phyloP scores from a whole-genome alignment of 257 asterid species.

The Przewalskia tangutica region DNA sequence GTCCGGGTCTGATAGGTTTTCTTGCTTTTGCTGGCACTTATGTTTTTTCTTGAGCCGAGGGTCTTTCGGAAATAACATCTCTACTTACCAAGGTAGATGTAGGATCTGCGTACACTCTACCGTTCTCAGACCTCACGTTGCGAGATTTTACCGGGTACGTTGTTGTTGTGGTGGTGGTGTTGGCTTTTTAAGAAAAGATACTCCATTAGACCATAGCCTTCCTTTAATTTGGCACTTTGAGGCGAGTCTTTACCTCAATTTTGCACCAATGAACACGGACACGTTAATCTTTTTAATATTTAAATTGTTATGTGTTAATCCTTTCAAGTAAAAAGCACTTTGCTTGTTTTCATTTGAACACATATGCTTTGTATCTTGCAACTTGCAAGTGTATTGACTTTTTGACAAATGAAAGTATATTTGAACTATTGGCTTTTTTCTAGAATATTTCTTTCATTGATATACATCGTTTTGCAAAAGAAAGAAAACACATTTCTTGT shows the following conservation, averaged over 20 bases:
- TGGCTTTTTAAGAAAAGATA: conserved; percentile 20
- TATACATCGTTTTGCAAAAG: background rate
- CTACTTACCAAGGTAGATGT: too few relatives aligned
- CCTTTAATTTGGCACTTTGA: background rate
- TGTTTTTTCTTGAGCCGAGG: too few relatives aligned
- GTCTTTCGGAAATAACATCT: too few relatives aligned
- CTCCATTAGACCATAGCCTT: background rate
- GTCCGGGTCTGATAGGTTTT: too few relatives aligned
- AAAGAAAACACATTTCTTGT: background rate
- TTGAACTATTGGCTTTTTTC: background rate
- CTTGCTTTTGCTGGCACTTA: too few relatives aligned
- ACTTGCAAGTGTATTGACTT: background rate
- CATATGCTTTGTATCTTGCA: background rate
- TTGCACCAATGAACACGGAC: background rate
- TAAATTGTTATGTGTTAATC: background rate
- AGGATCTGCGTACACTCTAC: too few relatives aligned
- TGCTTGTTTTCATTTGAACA: background rate
- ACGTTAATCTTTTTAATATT: background rate
- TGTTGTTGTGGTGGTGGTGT: too few relatives aligned
- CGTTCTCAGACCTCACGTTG: too few relatives aligned
- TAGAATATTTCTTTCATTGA: background rate
- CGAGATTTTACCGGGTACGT: too few relatives aligned
- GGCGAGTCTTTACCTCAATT: background rate
- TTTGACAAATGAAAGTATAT: background rate
- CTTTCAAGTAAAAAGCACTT: background rate